phyloP scores from a whole-genome alignment of 1,284 basidiomycete genomes.

The Marasmius sp. region DNA sequence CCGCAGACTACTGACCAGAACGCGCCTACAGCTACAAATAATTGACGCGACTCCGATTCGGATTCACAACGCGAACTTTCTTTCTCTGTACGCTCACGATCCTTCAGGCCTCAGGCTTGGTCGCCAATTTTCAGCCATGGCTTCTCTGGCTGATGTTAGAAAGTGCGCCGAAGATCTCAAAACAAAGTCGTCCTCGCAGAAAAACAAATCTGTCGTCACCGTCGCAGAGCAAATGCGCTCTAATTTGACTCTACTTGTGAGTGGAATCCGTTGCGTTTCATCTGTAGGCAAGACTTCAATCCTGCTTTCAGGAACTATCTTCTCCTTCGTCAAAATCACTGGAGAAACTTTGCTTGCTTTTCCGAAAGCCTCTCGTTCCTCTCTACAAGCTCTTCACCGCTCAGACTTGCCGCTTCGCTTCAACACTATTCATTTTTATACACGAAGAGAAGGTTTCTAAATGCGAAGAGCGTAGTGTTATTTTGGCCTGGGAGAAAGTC shows the following conservation, averaged over 20 bases:
- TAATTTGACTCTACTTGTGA: slow-evolving; percentile 32
- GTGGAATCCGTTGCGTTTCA: neutral
- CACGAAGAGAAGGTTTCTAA: slow-evolving; percentile 25
- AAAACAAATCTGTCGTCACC: slow-evolving; percentile 18
- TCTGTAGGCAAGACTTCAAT: neutral
- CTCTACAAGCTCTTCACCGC: slow-evolving; percentile 34
- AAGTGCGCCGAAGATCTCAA: slow-evolving; percentile 24
- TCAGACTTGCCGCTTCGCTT: slow-evolving; percentile 31
- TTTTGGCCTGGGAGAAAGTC: slow-evolving; percentile 35
- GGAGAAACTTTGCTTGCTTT: slow-evolving; percentile 27
- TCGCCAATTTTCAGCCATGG: neutral
- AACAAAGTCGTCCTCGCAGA: slow-evolving; percentile 14
- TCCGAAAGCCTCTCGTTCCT: slow-evolving; percentile 34
- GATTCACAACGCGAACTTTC: too few species aligned
- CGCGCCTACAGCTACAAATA: too few species aligned
- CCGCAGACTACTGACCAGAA: too few species aligned
- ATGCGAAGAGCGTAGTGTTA: slow-evolving; percentile 13
- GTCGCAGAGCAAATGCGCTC: slow-evolving; percentile 27
- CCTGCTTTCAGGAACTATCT: slow-evolving; percentile 29
- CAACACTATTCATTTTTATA: slow-evolving; percentile 31
- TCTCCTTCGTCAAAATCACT: slow-evolving; percentile 27
- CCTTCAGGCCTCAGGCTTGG: neutral
- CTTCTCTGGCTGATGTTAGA: slow-evolving; percentile 17
- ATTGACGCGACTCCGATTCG: too few species aligned
- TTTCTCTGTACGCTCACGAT: neutral